Evolutionary conservation across 495 filamentous ascomycete genomes (phyloP).

Genomic region (Penicillium salamii): DNA sequence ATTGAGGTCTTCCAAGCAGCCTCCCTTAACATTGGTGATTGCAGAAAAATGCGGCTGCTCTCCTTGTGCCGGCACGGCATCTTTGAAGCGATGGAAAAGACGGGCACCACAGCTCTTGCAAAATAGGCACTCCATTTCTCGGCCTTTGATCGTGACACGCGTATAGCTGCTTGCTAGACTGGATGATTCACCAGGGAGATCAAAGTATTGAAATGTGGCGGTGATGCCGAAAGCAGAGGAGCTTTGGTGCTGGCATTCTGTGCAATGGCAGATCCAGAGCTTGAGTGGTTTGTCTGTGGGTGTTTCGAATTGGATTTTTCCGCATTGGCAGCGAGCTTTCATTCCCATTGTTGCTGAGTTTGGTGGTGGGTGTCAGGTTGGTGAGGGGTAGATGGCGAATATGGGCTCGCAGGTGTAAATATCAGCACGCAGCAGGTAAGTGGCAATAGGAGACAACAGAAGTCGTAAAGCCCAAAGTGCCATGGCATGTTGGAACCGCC

Average conservation of each 20-base stretch:
- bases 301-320: conserved; percentile 58
- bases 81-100: conserved; percentile 52
- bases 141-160: conserved; percentile 41
- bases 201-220: conserved; percentile 63
- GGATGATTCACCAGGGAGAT: conserved; percentile 37
- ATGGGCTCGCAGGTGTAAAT: background rate
- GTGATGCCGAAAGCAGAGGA: conserved; percentile 65
- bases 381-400: background rate
- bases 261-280: conserved; percentile 68
- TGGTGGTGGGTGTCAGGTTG: background rate
- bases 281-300: conserved; percentile 45
- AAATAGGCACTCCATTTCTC: conserved; percentile 54
- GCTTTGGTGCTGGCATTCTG: conserved; percentile 63
- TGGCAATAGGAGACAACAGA: no score
- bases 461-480: no score
- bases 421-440: background rate
- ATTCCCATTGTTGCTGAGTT: conserved; percentile 25
- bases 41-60: conserved; percentile 16
- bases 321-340: conserved; percentile 63
- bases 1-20: conserved; percentile 53
- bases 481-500: no score
- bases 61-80: conserved; percentile 32
- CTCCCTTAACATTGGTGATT: conserved; percentile 58
- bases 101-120: conserved; percentile 59
- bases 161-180: conserved; percentile 44